A percentile compares a stretch with the other conserved stretches of the same genome.
phyloP scores from a whole-genome alignment of 495 filamentous ascomycete species.

The Xylaria longipes region DNA sequence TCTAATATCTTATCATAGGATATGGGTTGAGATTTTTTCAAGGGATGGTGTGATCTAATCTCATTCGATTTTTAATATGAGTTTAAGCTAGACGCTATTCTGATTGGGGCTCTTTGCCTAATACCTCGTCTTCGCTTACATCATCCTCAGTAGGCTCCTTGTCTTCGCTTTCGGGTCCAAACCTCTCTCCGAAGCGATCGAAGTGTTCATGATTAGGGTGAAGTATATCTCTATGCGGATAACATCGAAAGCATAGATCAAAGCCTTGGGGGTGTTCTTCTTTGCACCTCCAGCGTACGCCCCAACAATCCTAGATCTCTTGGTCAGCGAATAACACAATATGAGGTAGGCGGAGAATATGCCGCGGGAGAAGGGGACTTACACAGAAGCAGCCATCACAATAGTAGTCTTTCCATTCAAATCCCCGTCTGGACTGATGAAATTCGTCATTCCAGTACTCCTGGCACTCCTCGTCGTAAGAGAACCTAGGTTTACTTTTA shows the following conservation, averaged over 20 bases:
- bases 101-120: background rate
- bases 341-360: too few relatives aligned
- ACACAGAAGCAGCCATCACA: conserved; percentile 10
- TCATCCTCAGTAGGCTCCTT: background rate
- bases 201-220: background rate
- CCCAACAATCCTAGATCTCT: background rate
- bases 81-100: background rate
- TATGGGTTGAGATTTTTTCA: background rate
- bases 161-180: background rate
- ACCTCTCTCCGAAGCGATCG: background rate
- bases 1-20: background rate
- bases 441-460: background rate
- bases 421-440: background rate
- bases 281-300: background rate
- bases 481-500: background rate
- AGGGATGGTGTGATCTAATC: background rate
- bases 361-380: background rate
- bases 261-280: background rate
- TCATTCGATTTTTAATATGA: background rate
- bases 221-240: conserved; percentile 3
- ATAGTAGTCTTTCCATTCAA: background rate
- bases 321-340: background rate
- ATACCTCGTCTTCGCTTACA: background rate
- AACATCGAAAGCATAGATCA: conserved; percentile 8
- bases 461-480: background rate